Evolutionary conservation across 495 filamentous ascomycete genomes (phyloP), one percentile per base, ranked within the genome.

Genomic region (Schizothecium vesticola): DNA sequence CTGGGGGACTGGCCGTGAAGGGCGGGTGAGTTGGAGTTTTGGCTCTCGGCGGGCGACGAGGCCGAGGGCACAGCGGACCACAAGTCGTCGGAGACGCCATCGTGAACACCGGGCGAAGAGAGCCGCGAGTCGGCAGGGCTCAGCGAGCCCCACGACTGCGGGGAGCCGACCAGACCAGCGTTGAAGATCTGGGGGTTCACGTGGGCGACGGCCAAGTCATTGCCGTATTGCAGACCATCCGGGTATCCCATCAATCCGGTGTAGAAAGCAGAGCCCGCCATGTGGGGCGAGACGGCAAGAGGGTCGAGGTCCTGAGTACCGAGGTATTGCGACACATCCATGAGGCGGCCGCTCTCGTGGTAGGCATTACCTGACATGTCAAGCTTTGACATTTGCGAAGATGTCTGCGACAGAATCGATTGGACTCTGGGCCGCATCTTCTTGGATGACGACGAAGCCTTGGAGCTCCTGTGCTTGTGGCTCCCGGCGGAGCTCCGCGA

Each of bases 141-240:
- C 69, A 83, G 78, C 69, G 81, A 84, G 72, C 80, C 79, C 82
- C 81, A 83, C 12, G 81, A 81, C 64, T 80, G 79, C 33, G 82
- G 81, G 29, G 82, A 83, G 70, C 76, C 80, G 21, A 76, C 64
- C 57, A 83, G 73, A 59, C 77, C 76, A 61, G 78, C 68, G 67
- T 82, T 80, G 72, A 81, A 82, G 73, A 83, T 80, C 69, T 85
- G 82, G 33, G 81, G 76, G 72, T 78, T 79, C 74, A 79, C 78
- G 36, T 83, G 80, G 62, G 74, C 65, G 71, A 81, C 75, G 66
- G 77, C 73, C 59, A 80, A 68, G 63, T 78, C 77, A 63, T 71
- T 73, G 33, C 74, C 64, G 71, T 81, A 83, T 28, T 78, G 73
- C 36, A 82, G 79, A 61, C 81, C 81, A 67, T 83, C 82, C 33